phyloP scores from a whole-genome alignment of 2,329 filamentous ascomycete species.

The Penicillium sp. region DNA sequence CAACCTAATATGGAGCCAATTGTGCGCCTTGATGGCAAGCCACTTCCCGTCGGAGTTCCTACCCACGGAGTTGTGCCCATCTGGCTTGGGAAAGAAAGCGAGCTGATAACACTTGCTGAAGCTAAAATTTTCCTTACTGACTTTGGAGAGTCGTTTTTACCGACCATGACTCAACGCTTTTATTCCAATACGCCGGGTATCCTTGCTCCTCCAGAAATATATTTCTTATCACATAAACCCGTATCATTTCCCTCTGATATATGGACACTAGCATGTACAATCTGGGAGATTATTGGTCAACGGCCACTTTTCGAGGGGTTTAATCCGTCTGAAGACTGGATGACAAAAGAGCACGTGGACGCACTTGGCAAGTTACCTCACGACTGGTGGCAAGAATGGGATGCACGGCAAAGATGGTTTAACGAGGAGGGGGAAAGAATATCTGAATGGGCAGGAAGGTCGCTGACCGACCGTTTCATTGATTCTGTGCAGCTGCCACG shows the following conservation, averaged over 20 bases:
- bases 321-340: conserved; percentile 21
- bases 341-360: conserved; percentile 26
- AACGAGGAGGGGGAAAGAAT: too few species aligned
- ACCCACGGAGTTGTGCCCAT: conserved; percentile 10
- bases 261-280: conserved; percentile 22
- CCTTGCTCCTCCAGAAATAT: conserved; percentile 31
- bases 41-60: conserved; percentile 20
- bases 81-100: neutral
- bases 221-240: conserved; percentile 28
- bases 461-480: too few species aligned
- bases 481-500: too few species aligned
- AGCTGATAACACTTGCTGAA: conserved; percentile 12
- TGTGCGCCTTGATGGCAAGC: conserved; percentile 19
- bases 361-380: conserved; percentile 23
- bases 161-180: conserved; percentile 14
- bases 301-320: conserved; percentile 24
- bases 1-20: conserved; percentile 21
- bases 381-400: conserved; percentile 23
- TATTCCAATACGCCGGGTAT: conserved; percentile 20
- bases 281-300: conserved; percentile 33
- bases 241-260: conserved; percentile 31
- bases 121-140: conserved; percentile 23
- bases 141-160: conserved; percentile 26
- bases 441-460: too few species aligned
- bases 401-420: too few species aligned